Base-by-base conservation (phyloP, 306 rosid species). In the Boehmeria nivea region DNA sequence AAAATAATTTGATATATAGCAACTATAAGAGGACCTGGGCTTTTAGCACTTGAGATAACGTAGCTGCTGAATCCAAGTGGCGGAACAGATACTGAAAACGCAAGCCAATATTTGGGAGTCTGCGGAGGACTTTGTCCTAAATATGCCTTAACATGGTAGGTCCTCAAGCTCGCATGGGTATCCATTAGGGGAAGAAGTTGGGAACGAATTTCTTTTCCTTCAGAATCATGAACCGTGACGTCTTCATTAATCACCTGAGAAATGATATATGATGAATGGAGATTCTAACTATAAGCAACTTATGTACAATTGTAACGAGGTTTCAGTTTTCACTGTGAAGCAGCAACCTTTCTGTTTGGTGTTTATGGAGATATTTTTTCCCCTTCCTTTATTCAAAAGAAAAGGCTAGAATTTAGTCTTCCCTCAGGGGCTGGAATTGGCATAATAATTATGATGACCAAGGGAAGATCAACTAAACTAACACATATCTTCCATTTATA, bases 31-130 rank as follows among this genome's bases (percentile, higher is more conserved):
- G 27, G 24, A 79, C 84, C 84, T 71, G 67, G 54, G 36, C 36
- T 63, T 65, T 54, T 61, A 55, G 75, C 45, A 43, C 8, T 45
- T 15, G 78, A 75, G 72, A 79, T 57, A 20, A 73, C 63, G 57
- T 75, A 79, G 21, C 73, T 67, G 73, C 71, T 75, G 76, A 75
- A 79, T 62, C 85, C 85, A 44, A 79, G 71, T 61, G 85, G 81
- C 5, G 81, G 81, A 26, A 75, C 66, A 9, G 81, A 67, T 26
- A 75, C 85, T 34, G 73, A 36, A 72, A 79, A 75, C 25, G 72
- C 81, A 48, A 79, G 78, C 81, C 75, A 75, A 64, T 64, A 79
- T 50, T 65, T 72, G 15, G 85, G 81, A 54, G 78, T 74, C 72
- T 66, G 64, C 21, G 67, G 47, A 43, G 76, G 78, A 38, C 24